Evolutionary conservation across 1,284 basidiomycete species (phyloP).

Genomic region (Flammula alnicola): DNA sequence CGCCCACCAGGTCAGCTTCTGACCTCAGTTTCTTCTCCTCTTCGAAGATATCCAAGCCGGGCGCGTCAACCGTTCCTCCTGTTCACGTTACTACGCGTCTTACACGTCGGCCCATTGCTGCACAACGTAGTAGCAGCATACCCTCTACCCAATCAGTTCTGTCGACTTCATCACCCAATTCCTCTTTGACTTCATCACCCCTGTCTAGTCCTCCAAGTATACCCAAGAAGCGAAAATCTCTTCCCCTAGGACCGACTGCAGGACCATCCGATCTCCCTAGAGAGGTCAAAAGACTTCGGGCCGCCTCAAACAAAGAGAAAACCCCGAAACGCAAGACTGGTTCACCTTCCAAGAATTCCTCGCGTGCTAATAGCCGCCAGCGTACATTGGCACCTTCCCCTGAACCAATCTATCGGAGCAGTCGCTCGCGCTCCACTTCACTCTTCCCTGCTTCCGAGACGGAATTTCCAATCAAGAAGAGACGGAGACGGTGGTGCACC

Average conservation of each 20-base stretch:
- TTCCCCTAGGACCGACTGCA: conserved; percentile 20
- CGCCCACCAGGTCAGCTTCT: conserved; percentile 28
- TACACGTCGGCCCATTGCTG: conserved; percentile 16
- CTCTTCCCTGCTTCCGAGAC: conserved; percentile 41
- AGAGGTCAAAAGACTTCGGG: conserved; percentile 44
- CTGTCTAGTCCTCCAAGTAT: conserved; percentile 29
- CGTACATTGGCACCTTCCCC: conserved; percentile 44
- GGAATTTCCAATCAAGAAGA: conserved; percentile 28
- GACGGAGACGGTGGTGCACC: conserved; percentile 49
- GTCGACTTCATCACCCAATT: conserved; percentile 28
- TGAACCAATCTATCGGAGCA: conserved; percentile 52
- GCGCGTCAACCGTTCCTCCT: conserved; percentile 32
- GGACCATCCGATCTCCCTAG: conserved; percentile 33
- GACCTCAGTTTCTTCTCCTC: conserved; percentile 42
- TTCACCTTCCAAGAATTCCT: conserved; percentile 35
- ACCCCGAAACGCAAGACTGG: conserved; percentile 36
- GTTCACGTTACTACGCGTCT: conserved; percentile 39
- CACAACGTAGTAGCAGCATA: conserved; percentile 18
- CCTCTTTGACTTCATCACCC: conserved; percentile 33
- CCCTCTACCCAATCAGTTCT: conserved; percentile 18
- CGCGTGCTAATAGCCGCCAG: conserved; percentile 46
- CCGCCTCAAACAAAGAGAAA: conserved; percentile 27
- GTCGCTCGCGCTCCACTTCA: conserved; percentile 56
- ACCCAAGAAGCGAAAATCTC: conserved; percentile 38
- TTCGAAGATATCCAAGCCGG: conserved; percentile 31